Base-by-base conservation (phyloP, 345 rosid species). In the Populus tremula region DNA sequence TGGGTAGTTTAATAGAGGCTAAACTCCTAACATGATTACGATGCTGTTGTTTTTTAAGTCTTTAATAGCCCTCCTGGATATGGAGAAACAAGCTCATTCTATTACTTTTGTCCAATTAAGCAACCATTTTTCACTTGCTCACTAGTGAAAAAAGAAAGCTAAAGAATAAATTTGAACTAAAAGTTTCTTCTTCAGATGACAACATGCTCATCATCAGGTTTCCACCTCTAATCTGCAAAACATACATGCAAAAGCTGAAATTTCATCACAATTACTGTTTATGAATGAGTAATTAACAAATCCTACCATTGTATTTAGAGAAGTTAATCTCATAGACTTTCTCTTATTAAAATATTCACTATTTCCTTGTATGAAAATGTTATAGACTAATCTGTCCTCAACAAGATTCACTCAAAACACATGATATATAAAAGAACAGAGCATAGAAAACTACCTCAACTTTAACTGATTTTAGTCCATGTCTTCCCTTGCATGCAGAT, bases 401-500 rank as follows among this genome's bases (percentile, higher is more conserved):
- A 12, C 25, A 11, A 25, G 39, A 27, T 76, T 2, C 12, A 5
- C 17, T 41, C 20, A 49, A 70, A 62, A 6, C 43, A 56, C 29
- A 35, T 4, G 1, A 4, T 33, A 61, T 77, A 41, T 45, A 31
- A 77, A 39, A 11, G 25, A 43, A 47, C 10, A 33, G 39, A 31
- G 33, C 7, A 3, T 31, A 67, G 65, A 73, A 33, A 78, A 80
- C 36, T 67, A 80, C 80, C 75, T 78, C 70, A 69, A 70, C 59
- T 73, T 74, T 80, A 66, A 65, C 68, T 71, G 38, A 38, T 67
- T 85, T 49, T 6, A 35, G 45, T 12, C 29, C 16, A 70, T 47
- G 36, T 47, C 69, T 81, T 39, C 75, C 77, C 74, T 76, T 68
- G 61, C 67, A 72, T 49, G 61, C 72, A 75, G 79, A 71, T 67